Evolutionary conservation across 768 basidiomycete species (phyloP).

Genomic region (Rhizopogon vulgaris): DNA sequence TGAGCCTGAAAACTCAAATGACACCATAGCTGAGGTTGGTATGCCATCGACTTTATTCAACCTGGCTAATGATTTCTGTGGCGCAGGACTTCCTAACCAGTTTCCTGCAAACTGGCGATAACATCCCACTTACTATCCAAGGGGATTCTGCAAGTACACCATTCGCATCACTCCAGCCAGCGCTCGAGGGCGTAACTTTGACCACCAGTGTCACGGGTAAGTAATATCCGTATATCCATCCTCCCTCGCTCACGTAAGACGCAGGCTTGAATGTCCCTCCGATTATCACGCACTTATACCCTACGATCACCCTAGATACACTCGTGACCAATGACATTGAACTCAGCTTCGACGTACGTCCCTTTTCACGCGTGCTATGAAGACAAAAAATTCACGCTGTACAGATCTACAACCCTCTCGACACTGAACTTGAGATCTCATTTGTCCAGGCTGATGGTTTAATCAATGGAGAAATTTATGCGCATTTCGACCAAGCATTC

Average conservation of each 20-base stretch:
- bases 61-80: background rate
- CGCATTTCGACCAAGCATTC: slow-evolving; percentile 53
- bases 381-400: background rate
- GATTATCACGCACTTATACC: slow-evolving; percentile 52
- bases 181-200: slow-evolving; percentile 47
- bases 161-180: slow-evolving; percentile 51
- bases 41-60: background rate
- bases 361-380: slow-evolving; percentile 1
- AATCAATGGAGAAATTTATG: slow-evolving; percentile 47
- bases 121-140: slow-evolving; percentile 46
- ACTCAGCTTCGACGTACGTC: slow-evolving; percentile 52
- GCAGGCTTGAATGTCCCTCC: slow-evolving; percentile 44
- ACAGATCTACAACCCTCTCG: slow-evolving; percentile 50
- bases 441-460: slow-evolving; percentile 52
- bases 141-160: slow-evolving; percentile 59
- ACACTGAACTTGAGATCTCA: slow-evolving; percentile 49
- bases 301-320: slow-evolving; percentile 44
- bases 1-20: slow-evolving; percentile 55
- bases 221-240: background rate
- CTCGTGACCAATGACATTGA: slow-evolving; percentile 45
- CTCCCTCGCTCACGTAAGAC: background rate
- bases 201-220: slow-evolving; percentile 44
- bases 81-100: slow-evolving; percentile 47
- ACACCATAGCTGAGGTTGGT: slow-evolving; percentile 52
- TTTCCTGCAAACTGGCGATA: slow-evolving; percentile 49